These are phyloP conservation scores for Gossypium laxum DNA, from an alignment of 441 rosid genomes.

Conservation along the genomic window DNA sequence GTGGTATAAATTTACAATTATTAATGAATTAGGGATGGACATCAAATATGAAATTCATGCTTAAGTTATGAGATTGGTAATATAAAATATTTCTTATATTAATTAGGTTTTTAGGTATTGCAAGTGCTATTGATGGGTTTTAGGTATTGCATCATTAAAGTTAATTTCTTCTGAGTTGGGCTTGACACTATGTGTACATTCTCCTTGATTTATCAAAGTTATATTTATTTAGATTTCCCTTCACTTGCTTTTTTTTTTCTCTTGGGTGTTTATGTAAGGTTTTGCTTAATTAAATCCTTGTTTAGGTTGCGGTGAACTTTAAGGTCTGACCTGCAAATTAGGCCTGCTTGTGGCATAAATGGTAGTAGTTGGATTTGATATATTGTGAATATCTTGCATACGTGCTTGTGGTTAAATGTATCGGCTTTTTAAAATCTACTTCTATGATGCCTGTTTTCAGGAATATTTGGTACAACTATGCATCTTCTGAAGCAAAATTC, in stretches of 20 bases:
- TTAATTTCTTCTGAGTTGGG: neutral
- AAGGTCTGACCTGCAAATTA: neutral
- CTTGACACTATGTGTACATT: neutral
- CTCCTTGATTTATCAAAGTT: neutral
- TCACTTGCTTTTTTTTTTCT: neutral
- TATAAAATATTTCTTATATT: too few relatives aligned
- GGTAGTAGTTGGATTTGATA: constrained; percentile 1
- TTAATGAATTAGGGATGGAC: neutral
- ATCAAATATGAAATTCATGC: neutral
- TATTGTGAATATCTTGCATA: neutral
- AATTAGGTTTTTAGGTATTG: neutral
- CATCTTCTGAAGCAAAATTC: constrained; percentile 69
- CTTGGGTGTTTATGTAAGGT: neutral
- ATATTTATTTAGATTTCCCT: neutral
- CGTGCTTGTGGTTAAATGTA: neutral
- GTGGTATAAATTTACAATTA: neutral
- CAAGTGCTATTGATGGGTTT: neutral
- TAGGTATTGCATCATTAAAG: neutral
- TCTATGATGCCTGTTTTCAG: constrained; percentile 34
- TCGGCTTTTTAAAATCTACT: constrained; percentile 3
- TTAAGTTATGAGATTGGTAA: neutral
- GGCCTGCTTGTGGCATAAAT: neutral
- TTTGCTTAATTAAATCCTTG: neutral
- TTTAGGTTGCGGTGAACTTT: neutral
- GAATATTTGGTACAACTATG: constrained; percentile 43